Evolutionary conservation across 805 yeast genomes (phyloP).

Genomic region (Ogataea allantospora): DNA sequence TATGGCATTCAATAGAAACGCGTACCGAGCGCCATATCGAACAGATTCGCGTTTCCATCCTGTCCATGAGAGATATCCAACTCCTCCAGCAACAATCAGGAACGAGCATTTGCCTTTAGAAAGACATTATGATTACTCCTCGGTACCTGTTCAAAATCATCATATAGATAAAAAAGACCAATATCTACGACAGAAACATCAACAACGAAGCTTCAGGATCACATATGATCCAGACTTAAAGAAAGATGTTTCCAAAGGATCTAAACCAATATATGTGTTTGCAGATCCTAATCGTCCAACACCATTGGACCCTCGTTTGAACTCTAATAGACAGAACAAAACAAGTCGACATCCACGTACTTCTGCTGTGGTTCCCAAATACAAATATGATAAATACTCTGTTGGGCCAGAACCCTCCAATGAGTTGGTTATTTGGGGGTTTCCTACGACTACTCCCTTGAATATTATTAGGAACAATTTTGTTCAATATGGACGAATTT

Average conservation of each 20-base stretch:
- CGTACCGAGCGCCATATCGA: conserved; percentile 5
- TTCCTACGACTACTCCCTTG: conserved; percentile 54
- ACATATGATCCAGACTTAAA: conserved; percentile 51
- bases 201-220: conserved; percentile 33
- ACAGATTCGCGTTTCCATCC: conserved; percentile 1
- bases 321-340: conserved; percentile 7
- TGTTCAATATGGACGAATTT: conserved; percentile 60
- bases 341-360: conserved; percentile 12
- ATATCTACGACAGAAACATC: background rate
- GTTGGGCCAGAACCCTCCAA: conserved; percentile 71
- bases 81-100: conserved; percentile 6
- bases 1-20: conserved; percentile 7
- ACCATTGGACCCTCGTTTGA: conserved; percentile 24
- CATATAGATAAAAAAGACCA: conserved; percentile 5
- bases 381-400: conserved; percentile 64
- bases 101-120: conserved; percentile 1
- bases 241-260: conserved; percentile 32
- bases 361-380: conserved; percentile 28
- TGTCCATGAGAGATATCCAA: conserved; percentile 1
- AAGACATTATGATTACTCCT: conserved; percentile 18
- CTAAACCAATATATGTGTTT: conserved; percentile 37
- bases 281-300: conserved; percentile 34
- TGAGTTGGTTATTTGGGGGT: conserved; percentile 68
- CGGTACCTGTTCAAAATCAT: conserved; percentile 23
- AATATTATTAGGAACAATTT: conserved; percentile 49